Base-by-base conservation (phyloP, 129 eudicot species). In the Sambucus nigra region DNA sequence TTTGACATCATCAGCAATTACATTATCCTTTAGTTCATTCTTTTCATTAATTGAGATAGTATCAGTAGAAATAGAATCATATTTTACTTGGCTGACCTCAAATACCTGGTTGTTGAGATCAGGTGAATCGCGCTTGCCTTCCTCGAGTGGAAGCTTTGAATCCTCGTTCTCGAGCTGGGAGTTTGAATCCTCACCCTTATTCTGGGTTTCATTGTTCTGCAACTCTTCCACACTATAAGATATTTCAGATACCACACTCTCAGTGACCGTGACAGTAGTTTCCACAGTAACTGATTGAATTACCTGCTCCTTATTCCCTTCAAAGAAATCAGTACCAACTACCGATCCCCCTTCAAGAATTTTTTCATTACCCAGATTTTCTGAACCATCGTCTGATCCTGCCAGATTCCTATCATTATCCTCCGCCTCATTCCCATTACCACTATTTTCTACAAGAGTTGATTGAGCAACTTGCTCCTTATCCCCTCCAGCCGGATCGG, bases 61-160 rank as follows among this genome's bases (percentile, higher is more conserved):
- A 71, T 81, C 98, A 73, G 77, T 64, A 73, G 93, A 75, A 80
- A 80, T 70, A 78, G 83, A 73, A 75, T 88, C 87, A 89, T 86
- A 64, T 69, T 59, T 64, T 84, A 81, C 81, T 73, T 68, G 73
- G 86, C 72, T 78, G 94, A 81, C 88, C 83, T 84, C 92, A 76
- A 63, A 69, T 76, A 89, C 93, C 95, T 84, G 97, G 73, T 65
- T 48, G 70, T 69, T 51, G 59, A 66, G 58, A 63, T 75, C 77
- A 57, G 83, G 66, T 13, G 76, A 46, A 32, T 61, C 55, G 63
- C 52, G 61, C 60, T 60, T 53, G 19, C 57, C 59, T 51, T 45
- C 76, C 45, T 67, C 67, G 16, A 39, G 69, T 44, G 59, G 55
- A 39, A 63, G 66, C 65, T 59, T 68, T 26, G 49, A 57, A 50